Evolutionary conservation across 1,139 yeast species (phyloP).

Genomic region (Geotrichum histeridarum): DNA sequence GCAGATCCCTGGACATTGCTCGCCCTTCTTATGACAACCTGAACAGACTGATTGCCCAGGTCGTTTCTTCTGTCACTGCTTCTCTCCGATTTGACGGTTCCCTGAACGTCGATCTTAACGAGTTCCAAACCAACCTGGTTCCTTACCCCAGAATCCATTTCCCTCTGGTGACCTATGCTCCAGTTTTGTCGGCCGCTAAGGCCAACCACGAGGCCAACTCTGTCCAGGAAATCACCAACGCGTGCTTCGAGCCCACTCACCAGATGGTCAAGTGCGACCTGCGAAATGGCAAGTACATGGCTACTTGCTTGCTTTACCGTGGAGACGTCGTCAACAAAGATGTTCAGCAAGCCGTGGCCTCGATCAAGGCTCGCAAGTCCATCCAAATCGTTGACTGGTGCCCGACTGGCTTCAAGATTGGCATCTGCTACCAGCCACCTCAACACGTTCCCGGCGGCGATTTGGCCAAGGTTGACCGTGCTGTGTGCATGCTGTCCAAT

Average conservation of each 20-base stretch:
- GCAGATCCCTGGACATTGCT: conserved; percentile 85
- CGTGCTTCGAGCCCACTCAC: conserved; percentile 97
- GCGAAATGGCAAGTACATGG: conserved; percentile 95
- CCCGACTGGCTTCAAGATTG: conserved; percentile 98
- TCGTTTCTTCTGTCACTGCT: conserved; percentile 96
- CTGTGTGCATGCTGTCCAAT: conserved; percentile 95
- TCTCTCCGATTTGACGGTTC: conserved; percentile 96
- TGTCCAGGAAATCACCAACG: conserved; percentile 90
- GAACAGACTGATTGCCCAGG: conserved; percentile 93
- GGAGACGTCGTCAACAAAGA: conserved; percentile 98
- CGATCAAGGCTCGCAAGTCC: conserved; percentile 86
- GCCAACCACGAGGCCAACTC: conserved; percentile 88
- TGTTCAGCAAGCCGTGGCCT: conserved; percentile 90
- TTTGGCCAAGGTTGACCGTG: conserved; percentile 88
- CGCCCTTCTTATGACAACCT: conserved; percentile 85
- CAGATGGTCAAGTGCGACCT: conserved; percentile 99
- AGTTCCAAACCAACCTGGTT: conserved; percentile 95
- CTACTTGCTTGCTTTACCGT: conserved; percentile 92
- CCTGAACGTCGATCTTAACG: conserved; percentile 90
- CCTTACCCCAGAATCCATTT: conserved; percentile 99
- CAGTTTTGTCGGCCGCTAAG: conserved; percentile 86
- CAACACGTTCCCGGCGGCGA: conserved; percentile 85
- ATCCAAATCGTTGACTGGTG: conserved; percentile 99
- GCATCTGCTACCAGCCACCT: conserved; percentile 97
- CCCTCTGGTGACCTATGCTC: conserved; percentile 97